Evolutionary conservation across 1,284 basidiomycete species (phyloP), one percentile per base, ranked within the genome.

Genomic region (Sutorius eximius): DNA sequence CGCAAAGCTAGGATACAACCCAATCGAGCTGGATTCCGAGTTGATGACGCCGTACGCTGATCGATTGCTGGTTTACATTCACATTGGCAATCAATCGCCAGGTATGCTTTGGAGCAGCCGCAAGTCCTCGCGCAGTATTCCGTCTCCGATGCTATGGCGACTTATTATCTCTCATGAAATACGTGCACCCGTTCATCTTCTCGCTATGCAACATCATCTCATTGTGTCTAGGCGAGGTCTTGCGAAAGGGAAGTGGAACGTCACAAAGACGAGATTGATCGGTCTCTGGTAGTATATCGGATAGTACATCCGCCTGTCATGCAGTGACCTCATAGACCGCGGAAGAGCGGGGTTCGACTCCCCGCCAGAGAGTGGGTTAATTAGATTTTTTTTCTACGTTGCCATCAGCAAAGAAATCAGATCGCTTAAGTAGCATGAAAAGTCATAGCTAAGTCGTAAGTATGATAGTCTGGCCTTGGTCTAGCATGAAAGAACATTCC

Each of bases 101-200:
- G 94, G 38, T 99, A 99, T 73, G 97, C 97, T 1, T 81, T 93
- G 68, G 97, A 99, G 68, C 94, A 97, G 65, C 97, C 97, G 0
- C 95, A 99, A 70, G 77, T 87, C 2, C 85, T 99, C 12, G 96
- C 97, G 0, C 92, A 96, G 67, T 99, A 99, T 74, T 99, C 97
- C 63, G 97, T 99, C 29, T 99, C 97, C 70, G 97, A 99, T 80
- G 97, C 97, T 1, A 97, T 99, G 5, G 97, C 97, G 22, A 99
- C 97, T 1, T 99, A 99, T 72, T 99, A 99, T 72, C 82, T 99
- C 44, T 99, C 78, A 99, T 99, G 97, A 99, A 99, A 93, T 99
- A 99, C 70, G 95, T 99, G 12, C 95, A 99, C 68, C 97, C 97
- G 0, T 99, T 99, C 82, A 95, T 99, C 66, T 99, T 99, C 77